Conservation (phyloP, 2,329 filamentous ascomycete species). For the Chrysoporthe deuterocubensis region DNA sequence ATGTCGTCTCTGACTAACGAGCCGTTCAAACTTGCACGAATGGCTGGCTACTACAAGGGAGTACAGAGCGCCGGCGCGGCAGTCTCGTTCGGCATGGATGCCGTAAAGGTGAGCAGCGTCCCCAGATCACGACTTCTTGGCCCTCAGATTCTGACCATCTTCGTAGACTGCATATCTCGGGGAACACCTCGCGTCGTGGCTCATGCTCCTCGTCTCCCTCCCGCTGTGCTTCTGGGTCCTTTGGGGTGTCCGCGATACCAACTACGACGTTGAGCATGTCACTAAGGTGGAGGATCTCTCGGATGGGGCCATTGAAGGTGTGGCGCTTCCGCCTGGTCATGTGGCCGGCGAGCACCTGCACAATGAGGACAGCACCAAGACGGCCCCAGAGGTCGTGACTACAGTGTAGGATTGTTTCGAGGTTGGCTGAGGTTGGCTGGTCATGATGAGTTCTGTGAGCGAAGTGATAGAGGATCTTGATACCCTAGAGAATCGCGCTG, state of each 20-base stretch:
- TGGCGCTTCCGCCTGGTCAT: conserved; percentile 25
- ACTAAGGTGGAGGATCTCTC: conserved; percentile 30
- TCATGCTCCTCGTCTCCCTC: conserved; percentile 32
- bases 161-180: conserved; percentile 33
- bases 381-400: conserved; percentile 13
- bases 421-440: neutral
- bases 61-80: conserved; percentile 77
- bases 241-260: conserved; percentile 32
- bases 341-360: conserved; percentile 23
- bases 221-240: conserved; percentile 33
- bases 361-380: conserved; percentile 1
- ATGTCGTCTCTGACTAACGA: conserved; percentile 79
- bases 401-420: neutral
- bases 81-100: conserved; percentile 45
- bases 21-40: conserved; percentile 73
- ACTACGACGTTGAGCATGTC: conserved; percentile 34
- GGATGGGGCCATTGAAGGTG: conserved; percentile 14
- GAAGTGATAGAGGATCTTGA: neutral
- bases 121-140: neutral
- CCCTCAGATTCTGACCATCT: neutral
- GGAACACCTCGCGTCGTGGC: conserved; percentile 34
- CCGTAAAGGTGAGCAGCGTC: conserved; percentile 34
- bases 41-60: conserved; percentile 80
- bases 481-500: neutral
- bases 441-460: neutral